These are phyloP conservation scores for Blastocystis hominis DNA, from an alignment of 352 stramenopile species.

Conservation along the genomic window DNA sequence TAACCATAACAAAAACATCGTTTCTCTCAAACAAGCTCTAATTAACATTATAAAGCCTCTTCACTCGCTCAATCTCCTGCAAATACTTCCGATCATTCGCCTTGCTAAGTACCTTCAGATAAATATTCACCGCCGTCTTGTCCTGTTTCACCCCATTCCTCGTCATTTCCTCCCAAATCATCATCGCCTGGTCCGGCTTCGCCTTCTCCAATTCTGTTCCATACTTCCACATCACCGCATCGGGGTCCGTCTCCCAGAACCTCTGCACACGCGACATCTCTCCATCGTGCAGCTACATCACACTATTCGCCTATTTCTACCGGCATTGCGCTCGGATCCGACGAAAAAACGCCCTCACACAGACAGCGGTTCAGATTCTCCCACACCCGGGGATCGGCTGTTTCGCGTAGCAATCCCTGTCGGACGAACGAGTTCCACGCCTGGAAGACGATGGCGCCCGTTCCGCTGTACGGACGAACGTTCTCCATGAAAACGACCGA, in stretches of 20 bases:
- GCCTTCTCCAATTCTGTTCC: constrained; percentile 41
- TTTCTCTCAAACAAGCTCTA: no score
- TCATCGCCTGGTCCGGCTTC: constrained; percentile 23
- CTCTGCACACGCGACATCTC: constrained; percentile 27
- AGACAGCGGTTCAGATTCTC: constrained; percentile 57
- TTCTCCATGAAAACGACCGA: constrained; percentile 57
- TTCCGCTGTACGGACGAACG: constrained; percentile 41
- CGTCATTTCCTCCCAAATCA: constrained; percentile 49
- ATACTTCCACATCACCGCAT: constrained; percentile 50
- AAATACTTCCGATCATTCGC: constrained; percentile 24
- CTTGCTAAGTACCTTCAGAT: constrained; percentile 19
- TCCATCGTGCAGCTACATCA: neutral
- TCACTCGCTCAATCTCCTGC: constrained; percentile 42
- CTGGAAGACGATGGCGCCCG: constrained; percentile 23
- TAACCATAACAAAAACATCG: no score
- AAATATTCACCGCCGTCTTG: constrained; percentile 36
- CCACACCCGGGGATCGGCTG: constrained; percentile 4
- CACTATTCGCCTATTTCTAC: neutral
- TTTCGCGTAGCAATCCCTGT: constrained; percentile 17
- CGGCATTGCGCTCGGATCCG: neutral
- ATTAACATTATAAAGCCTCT: neutral
- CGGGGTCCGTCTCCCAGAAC: constrained; percentile 49
- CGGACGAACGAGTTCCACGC: constrained; percentile 35
- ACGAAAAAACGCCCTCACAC: constrained; percentile 41
- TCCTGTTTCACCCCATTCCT: constrained; percentile 7